A percentile compares a stretch with the other conserved stretches of the same genome.
These are phyloP conservation scores for Hypericum perforatum DNA, from an alignment of 345 rosid genomes.

Conservation along the genomic window DNA sequence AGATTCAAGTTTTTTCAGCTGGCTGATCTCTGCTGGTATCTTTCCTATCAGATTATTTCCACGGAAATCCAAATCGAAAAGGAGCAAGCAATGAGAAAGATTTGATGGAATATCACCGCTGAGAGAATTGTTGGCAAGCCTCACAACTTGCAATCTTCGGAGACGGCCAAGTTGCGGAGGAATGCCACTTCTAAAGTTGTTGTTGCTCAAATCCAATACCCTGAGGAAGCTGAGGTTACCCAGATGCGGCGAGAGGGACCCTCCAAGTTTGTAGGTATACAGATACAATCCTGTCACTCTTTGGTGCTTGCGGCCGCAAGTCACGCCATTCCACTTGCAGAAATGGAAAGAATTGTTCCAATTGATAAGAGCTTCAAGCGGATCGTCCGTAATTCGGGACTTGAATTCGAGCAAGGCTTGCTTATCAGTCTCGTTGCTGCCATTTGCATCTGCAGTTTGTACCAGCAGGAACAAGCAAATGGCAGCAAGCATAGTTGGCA, in stretches of 20 bases:
- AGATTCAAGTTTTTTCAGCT: not conserved
- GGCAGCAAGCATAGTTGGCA: too few relatives aligned
- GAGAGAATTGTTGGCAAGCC: not conserved
- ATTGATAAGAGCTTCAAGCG: not conserved
- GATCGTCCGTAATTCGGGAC: conserved; percentile 6
- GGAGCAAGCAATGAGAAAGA: conserved; percentile 9
- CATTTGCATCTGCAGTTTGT: too few relatives aligned
- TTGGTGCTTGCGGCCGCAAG: conserved; percentile 2
- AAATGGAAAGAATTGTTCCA: conserved; percentile 9
- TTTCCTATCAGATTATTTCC: conserved; percentile 5
- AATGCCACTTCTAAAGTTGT: conserved; percentile 4
- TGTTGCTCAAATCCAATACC: not conserved
- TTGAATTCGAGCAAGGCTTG: conserved; percentile 8
- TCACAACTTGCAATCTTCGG: conserved; percentile 1
- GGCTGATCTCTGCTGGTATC: conserved; percentile 8
- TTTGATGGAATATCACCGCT: conserved; percentile 12
- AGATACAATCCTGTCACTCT: conserved; percentile 13
- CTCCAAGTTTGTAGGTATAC: not conserved
- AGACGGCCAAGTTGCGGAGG: conserved; percentile 11
- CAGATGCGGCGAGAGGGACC: conserved; percentile 1
- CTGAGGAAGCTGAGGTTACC: conserved; percentile 14
- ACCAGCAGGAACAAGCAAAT: too few relatives aligned
- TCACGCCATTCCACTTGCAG: conserved; percentile 11
- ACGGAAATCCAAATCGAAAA: not conserved
- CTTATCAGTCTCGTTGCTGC: conserved; percentile 8